Percentiles rank a stretch among this genome's conserved stretches.
Conservation (phyloP, 148 eudicot genomes). For the Rhododendron griersonianum region DNA sequence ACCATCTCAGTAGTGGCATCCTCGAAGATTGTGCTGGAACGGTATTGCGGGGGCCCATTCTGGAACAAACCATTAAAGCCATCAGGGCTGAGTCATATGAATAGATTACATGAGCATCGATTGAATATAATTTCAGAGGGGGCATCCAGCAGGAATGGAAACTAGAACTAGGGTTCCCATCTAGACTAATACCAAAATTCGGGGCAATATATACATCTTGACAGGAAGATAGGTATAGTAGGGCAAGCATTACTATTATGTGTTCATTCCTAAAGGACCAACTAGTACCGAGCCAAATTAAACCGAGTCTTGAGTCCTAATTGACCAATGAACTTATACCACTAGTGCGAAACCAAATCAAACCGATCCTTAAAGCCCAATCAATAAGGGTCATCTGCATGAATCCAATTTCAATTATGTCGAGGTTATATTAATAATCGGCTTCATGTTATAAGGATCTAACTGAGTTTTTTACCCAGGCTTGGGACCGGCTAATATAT, state of each 20-base stretch:
- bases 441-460: neutral
- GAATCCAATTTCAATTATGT: neutral
- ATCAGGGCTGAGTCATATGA: neutral
- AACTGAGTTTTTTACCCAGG: neutral
- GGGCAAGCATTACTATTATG: neutral
- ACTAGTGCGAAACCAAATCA: neutral
- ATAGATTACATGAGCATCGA: neutral
- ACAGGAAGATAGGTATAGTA: neutral
- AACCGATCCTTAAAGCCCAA: neutral
- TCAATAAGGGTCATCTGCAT: neutral
- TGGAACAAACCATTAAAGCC: constrained; percentile 23
- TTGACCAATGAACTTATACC: neutral
- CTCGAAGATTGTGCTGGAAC: constrained; percentile 48
- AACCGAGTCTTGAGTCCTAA: neutral
- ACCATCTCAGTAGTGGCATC: constrained; percentile 54
- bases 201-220: neutral
- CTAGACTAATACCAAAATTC: neutral
- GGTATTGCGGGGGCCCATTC: constrained; percentile 87
- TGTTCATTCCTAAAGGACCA: neutral
- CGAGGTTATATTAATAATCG: neutral
- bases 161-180: neutral
- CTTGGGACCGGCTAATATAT: neutral
- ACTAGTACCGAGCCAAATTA: neutral
- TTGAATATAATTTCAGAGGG: neutral
- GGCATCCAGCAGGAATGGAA: neutral